Evolutionary conservation across 495 filamentous ascomycete genomes (phyloP).

Genomic region (Hypoxylon intermedium): DNA sequence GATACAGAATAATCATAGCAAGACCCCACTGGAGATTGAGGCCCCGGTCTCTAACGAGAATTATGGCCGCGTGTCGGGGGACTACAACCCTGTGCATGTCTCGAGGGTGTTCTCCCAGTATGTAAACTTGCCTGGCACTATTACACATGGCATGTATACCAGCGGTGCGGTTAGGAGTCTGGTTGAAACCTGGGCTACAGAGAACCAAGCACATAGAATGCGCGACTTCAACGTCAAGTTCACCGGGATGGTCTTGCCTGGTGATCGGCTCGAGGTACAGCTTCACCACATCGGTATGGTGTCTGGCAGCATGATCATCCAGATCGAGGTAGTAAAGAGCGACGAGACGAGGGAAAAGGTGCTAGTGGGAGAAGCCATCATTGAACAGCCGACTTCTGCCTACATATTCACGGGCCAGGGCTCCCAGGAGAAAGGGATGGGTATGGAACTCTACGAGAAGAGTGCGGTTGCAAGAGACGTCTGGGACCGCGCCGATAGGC

Average conservation of each 20-base stretch:
- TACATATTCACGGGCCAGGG: slow-evolving; percentile 92
- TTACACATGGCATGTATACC: slow-evolving; percentile 91
- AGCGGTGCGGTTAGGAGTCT: slow-evolving; percentile 85
- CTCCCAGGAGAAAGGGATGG: slow-evolving; percentile 91
- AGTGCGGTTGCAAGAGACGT: slow-evolving; percentile 84
- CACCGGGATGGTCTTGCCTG: slow-evolving; percentile 87
- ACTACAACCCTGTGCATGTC: slow-evolving; percentile 91
- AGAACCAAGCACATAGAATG: slow-evolving; percentile 87
- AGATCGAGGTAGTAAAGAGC: slow-evolving; percentile 77
- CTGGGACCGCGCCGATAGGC: slow-evolving; percentile 86
- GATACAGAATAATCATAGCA: slow-evolving; percentile 65
- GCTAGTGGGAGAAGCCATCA: slow-evolving; percentile 80
- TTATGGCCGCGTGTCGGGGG: slow-evolving; percentile 85
- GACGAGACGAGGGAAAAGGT: slow-evolving; percentile 85
- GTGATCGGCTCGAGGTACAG: slow-evolving; percentile 81
- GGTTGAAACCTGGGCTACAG: slow-evolving; percentile 92
- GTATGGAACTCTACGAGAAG: slow-evolving; percentile 86
- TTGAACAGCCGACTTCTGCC: slow-evolving; percentile 83
- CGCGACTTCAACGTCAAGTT: slow-evolving; percentile 83
- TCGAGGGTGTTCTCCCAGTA: slow-evolving; percentile 85
- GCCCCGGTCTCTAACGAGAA: slow-evolving; percentile 86
- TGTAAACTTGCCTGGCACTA: slow-evolving; percentile 82
- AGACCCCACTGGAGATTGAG: slow-evolving; percentile 75
- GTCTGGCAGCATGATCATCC: slow-evolving; percentile 85
- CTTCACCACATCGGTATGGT: slow-evolving; percentile 89